Percentiles rank a stretch among this genome's conserved stretches.
These are phyloP conservation scores for Fusarium coffeatum DNA, from an alignment of 2,329 filamentous ascomycete genomes.

Conservation along the genomic window DNA sequence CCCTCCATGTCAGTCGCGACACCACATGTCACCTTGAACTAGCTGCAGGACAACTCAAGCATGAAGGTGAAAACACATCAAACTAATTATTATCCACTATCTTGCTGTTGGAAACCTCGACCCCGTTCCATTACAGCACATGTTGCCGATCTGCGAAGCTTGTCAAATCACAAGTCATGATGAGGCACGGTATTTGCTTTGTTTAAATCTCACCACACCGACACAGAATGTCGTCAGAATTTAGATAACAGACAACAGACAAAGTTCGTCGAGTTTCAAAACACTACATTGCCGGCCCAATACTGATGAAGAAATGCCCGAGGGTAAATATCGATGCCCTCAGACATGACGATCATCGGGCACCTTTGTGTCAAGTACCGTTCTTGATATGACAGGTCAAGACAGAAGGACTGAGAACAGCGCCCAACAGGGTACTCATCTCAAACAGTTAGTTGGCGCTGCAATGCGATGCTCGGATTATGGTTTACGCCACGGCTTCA, in stretches of 20 bases:
- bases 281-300: conserved; percentile 7
- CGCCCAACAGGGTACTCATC: conserved; percentile 4
- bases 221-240: conserved; percentile 40
- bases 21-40: background rate
- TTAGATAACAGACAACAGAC: conserved; percentile 2
- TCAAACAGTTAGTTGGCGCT: conserved; percentile 11
- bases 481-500: conserved; percentile 27
- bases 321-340: background rate
- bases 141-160: background rate
- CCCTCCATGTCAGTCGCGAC: background rate
- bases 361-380: background rate
- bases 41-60: background rate
- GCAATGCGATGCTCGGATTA: conserved; percentile 25
- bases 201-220: conserved; percentile 42
- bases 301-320: background rate
- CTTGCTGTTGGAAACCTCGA: background rate
- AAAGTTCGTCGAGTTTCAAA: background rate
- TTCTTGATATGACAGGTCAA: background rate
- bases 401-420: background rate
- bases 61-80: background rate
- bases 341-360: too few species aligned
- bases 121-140: background rate
- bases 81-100: background rate
- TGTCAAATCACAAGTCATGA: conserved; percentile 15
- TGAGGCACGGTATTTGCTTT: conserved; percentile 30